A percentile compares a stretch with the other conserved stretches of the same genome.
Evolutionary conservation across 2,329 filamentous ascomycete species (phyloP).

Genomic region (Incumbomyces lentus): DNA sequence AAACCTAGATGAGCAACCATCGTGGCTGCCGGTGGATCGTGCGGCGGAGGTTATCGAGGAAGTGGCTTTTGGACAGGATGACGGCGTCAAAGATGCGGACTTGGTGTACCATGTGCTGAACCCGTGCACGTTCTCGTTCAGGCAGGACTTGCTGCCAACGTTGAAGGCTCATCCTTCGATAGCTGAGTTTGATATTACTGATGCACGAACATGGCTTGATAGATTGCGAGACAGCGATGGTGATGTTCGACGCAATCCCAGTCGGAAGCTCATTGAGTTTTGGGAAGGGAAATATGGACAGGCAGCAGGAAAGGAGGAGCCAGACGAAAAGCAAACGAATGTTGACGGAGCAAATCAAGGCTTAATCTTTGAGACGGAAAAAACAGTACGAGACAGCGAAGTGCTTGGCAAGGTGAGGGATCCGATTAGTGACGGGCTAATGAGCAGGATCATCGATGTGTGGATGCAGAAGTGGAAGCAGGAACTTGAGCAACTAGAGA

Average conservation of each 20-base stretch:
- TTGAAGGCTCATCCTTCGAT: slow-evolving; percentile 24
- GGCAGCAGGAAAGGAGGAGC: background rate
- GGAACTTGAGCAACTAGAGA: background rate
- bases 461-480: slow-evolving; percentile 10
- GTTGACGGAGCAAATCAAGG: background rate
- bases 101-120: slow-evolving; percentile 43
- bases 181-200: slow-evolving; percentile 25
- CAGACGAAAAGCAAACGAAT: background rate
- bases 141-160: slow-evolving; percentile 40
- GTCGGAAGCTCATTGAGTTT: slow-evolving; percentile 37
- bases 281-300: slow-evolving; percentile 31
- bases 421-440: slow-evolving; percentile 5
- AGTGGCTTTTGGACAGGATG: slow-evolving; percentile 15
- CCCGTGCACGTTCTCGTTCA: slow-evolving; percentile 32
- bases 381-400: slow-evolving; percentile 5
- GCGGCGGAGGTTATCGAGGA: slow-evolving; percentile 27
- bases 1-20: slow-evolving; percentile 31
- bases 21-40: slow-evolving; percentile 36
- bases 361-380: slow-evolving; percentile 8
- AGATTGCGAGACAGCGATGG: slow-evolving; percentile 27
- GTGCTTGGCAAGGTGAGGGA: slow-evolving; percentile 4
- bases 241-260: slow-evolving; percentile 31
- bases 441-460: slow-evolving; percentile 9
- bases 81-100: slow-evolving; percentile 18
- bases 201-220: slow-evolving; percentile 31